Evolutionary conservation across 2,329 filamentous ascomycete genomes (phyloP), one percentile per base, ranked within the genome.

Genomic region (Laburnicola sp.): DNA sequence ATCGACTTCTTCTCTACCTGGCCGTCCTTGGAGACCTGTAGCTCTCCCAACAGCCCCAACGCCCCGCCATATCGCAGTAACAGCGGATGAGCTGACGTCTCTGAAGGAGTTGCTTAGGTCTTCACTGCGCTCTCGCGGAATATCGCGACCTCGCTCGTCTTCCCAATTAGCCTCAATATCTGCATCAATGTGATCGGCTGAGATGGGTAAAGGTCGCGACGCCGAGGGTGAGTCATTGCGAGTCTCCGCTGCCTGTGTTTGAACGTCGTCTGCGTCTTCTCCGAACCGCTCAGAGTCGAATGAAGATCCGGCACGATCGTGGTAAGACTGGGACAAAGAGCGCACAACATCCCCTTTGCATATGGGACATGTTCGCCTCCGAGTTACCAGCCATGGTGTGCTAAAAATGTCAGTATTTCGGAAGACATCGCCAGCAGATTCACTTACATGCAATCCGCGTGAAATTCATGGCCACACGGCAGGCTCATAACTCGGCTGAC

Each of bases 391-490:
- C 94, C 94, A 99, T 2, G 94, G 94, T 3, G 94, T 97, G 69
- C 91, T 96, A 58, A 25, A 31, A 9, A 27, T 42, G 38, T 51
- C 22, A 55, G 65, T 63, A 64, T 69, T 57, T 51, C 57, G 58
- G 2, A 10, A 28, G 1, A 11, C 8, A 6, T 22, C 7, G 8
- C 22, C 9, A 11, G 4, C 7, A 21, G n/a, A 10, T 43, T 49
- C 41, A 88, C 91, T 87, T 77, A 96, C 91, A 99, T 97, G 91
- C 94, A 99, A 70, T 96, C 91, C 26, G 82, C 93, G 73, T 99
- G 94, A 74, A 97, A 99, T 68, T 99, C 94, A 71, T 99, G 94
- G 31, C 94, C 94, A 74, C 94, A 99, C 6, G 94, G 94, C 52
- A 99, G 76, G 68, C 91, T 95, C 94, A 99, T 99, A 34, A 99